A percentile compares a stretch with the other conserved stretches of the same genome.
Evolutionary conservation across 768 basidiomycete genomes (phyloP).

Genomic region (Phallus indusiatus): DNA sequence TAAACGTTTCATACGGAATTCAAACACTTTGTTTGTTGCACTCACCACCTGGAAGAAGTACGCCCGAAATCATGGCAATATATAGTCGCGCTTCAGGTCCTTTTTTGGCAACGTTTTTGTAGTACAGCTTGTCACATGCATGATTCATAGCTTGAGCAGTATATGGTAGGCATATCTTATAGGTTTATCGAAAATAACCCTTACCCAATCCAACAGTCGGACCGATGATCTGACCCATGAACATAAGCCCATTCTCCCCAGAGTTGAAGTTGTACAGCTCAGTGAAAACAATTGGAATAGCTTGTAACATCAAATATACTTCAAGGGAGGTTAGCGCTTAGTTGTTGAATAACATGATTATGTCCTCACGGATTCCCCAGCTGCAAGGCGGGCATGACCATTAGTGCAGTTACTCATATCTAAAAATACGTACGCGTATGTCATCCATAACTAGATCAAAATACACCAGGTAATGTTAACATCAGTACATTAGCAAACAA

Average conservation of each 20-base stretch:
- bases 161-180: not conserved
- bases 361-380: slow-evolving; percentile 4
- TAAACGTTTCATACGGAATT: not conserved
- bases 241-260: slow-evolving; percentile 50
- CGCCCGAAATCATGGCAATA: slow-evolving; percentile 2
- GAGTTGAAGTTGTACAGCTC: slow-evolving; percentile 37
- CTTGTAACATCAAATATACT: slow-evolving; percentile 3
- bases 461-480: no score
- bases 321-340: not conserved
- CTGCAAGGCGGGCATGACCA: not conserved
- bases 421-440: not conserved
- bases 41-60: slow-evolving; percentile 4
- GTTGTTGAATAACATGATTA: not conserved
- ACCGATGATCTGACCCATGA: slow-evolving; percentile 32
- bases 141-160: not conserved
- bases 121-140: not conserved
- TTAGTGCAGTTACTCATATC: not conserved
- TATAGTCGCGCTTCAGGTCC: slow-evolving; percentile 5
- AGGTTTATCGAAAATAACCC: not conserved
- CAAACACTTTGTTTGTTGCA: not conserved
- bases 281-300: slow-evolving; percentile 10
- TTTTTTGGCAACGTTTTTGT: not conserved
- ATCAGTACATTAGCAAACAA: not conserved
- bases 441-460: slow-evolving; percentile 3
- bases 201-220: not conserved